Percentiles rank a stretch among this genome's conserved stretches.
These are phyloP conservation scores for Rhododendron henanense DNA, from an alignment of 148 eudicot species.

Conservation along the genomic window DNA sequence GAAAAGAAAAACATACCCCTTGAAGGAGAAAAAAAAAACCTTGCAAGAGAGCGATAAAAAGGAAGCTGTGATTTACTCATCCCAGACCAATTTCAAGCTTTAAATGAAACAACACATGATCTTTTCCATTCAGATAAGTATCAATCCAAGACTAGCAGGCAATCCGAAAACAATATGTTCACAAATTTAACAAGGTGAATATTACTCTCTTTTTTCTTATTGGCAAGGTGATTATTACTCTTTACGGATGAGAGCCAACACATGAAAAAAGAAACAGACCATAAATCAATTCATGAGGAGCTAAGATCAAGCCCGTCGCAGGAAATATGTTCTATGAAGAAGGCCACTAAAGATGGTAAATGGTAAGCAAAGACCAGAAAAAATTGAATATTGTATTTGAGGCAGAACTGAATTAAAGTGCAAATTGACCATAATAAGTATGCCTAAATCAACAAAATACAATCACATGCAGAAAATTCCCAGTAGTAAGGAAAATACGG, in stretches of 20 bases:
- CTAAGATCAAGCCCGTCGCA: neutral
- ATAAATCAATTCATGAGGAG: neutral
- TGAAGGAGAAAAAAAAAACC: neutral
- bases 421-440: neutral
- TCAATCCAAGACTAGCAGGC: neutral
- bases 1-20: neutral
- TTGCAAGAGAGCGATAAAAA: neutral
- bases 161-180: neutral
- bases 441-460: neutral
- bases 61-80: neutral
- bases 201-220: too few species aligned
- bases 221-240: too few species aligned
- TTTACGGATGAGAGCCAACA: neutral
- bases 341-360: neutral
- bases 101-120: too few species aligned
- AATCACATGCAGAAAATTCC: neutral
- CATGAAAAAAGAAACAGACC: neutral
- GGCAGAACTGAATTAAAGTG: neutral
- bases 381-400: neutral
- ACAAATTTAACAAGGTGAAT: neutral
- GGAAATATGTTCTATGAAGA: neutral
- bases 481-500: neutral
- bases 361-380: neutral
- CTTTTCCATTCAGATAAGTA: neutral
- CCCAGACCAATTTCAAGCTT: conserved; percentile 1